Evolutionary conservation across 2,329 filamentous ascomycete genomes (phyloP), one percentile per base, ranked within the genome.

Genomic region (Pyrenochaeta sp.): DNA sequence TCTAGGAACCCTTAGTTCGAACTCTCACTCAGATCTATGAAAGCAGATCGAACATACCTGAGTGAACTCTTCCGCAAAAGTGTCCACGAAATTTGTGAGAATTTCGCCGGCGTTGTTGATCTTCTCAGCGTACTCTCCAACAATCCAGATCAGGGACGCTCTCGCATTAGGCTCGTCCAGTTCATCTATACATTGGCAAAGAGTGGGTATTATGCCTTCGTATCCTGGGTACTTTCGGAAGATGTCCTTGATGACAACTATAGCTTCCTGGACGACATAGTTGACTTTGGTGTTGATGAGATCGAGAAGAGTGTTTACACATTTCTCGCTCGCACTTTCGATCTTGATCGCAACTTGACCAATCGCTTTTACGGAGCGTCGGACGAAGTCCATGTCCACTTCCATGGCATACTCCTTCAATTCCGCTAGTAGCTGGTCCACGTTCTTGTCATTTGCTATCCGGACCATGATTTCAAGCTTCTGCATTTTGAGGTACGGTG

Each of bases 401-500:
- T 99, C 94, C 59, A 97, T 79, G 6, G 94, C 94, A 63, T 99
- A 99, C 72, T 99, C 94, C 73, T 96, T 97, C 66, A 99, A 72
- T 71, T 99, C 94, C 8, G 92, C 89, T 11, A 99, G 78, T 18
- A 99, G 80, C 68, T 97, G 94, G 66, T 99, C 94, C 48, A 93
- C 93, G 67, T 97, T 99, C 68, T 87, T 88, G 60, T 96, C 92
- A 74, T 96, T 97, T 49, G 93, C 90, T 85, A 99, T 97, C 72
- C 94, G 87, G 34, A 99, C 93, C 94, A 99, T 97, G 53, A 97
- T 97, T 69, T 99, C 94, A 35, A 99, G 83, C 69, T 99, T 99
- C 68, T 96, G 89, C 48, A 99, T 85, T 73, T 99, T 99, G 63
- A 99, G 86, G 69, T 99, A 99, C 15, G 91, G 91, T 2, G 94